Evolutionary conservation across 1,139 yeast genomes (phyloP), one percentile per base, ranked within the genome.

Genomic region (Geotrichum macrosporum): DNA sequence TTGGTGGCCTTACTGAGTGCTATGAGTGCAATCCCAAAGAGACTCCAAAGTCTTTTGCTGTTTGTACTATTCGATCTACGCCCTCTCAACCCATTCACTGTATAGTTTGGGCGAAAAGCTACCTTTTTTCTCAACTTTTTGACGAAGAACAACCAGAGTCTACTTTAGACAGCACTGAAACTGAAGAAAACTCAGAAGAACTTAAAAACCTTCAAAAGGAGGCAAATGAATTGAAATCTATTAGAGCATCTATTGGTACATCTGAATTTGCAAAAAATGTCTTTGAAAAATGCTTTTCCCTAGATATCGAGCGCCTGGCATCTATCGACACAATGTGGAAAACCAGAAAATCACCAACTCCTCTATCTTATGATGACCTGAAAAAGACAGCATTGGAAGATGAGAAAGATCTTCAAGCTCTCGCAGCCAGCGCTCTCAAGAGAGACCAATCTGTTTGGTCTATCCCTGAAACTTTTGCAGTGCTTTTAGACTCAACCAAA

Each of bases 71-170:
- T 48, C 74, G 99, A 55, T 86, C 96, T 8, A 92, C 98, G 0
- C 99, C 98, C 0, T 86, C 96, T 0, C 89, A 84, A 62, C 97
- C 97, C 0, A 83, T 92, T 8, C 99, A 94, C 62, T 87, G 96
- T 63, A 83, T 94, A 35, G 95, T 94, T 0, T 94, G 99, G 98
- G 95, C 97, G 12, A 94, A 94, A 60, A 87, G 84, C 58, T 94
- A 86, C 61, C 68, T 94, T 46, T 88, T 89, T 61, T 73, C 78
- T 33, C 95, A 88, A 61, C 70, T 94, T 46, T 92, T 88, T 64
- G 89, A 71, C 21, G 60, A 57, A 32, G 71, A 73, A 31, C 64
- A 65, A 2, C 71, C 65, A 19, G 71, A 71, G 24, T 81, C 81
- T 44, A 78, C 84, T 2, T 79, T 76, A 35, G 82, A 81, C 59